Base-by-base conservation (phyloP, 2,329 filamentous ascomycete species). In the Colletotrichum musicola region DNA sequence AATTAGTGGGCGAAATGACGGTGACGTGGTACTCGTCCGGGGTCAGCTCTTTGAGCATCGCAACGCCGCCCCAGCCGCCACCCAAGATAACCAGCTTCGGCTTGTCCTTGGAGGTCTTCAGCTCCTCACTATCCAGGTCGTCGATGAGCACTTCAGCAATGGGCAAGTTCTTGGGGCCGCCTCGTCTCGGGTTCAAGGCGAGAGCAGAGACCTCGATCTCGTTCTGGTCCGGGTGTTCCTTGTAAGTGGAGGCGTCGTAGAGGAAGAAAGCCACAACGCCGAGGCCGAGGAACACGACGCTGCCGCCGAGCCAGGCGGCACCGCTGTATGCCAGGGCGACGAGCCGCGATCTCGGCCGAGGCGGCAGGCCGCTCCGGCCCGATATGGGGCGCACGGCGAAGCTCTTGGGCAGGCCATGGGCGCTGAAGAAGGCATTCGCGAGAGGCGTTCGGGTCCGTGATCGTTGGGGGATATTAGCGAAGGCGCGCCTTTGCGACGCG, bases 11-110 rank as follows among this genome's bases (percentile, higher is more conserved):
- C 13, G 94, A 97, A 50, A 99, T 92, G 46, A 99, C 92, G 4
- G 95, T 98, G 73, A 99, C 91, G 79, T 99, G 95, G 77, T 98
- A 99, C 74, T 98, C 93, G 13, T 95, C 93, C 0, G 94, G 91
- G 71, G 95, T 92, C 71, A 99, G 81, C 71, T 93, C 92, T 82
- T 99, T 99, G 73, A 99, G 82, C 68, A 99, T 83, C 4, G 95
- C 93, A 69, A 99, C 93, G 75, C 94, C 94, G 62, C 95, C 96
- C 96, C 96, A 99, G 51, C 96, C 96, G 16, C 95, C 95, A 20
- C 96, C 96, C 40, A 99, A 82, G 67, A 99, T 92, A 47, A 99
- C 96, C 74, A 99, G 83, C 76, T 92, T 93, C 4, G 96, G 96
- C 83, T 99, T 99, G 76, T 95, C 88, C 81, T 94, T 96, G 78